Base-by-base conservation (phyloP, 176 grass and related monocot genomes). In the Coix lacrymajobi region DNA sequence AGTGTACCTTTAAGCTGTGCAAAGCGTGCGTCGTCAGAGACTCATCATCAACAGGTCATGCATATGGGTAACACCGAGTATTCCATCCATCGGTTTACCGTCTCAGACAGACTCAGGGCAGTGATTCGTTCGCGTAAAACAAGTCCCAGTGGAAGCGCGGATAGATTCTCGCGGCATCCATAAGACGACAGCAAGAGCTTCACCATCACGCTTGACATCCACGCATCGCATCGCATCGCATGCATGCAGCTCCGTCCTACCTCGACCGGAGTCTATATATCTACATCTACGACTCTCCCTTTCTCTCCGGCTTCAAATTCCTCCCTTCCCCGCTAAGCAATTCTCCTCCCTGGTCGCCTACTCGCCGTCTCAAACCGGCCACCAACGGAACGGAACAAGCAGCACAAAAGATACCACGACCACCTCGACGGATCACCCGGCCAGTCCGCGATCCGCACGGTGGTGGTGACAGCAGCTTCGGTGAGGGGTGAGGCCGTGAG, bases 291-390 rank as follows among this genome's bases (percentile, higher is more conserved):
- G 3, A 7, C 38, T n/a, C 39, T 10, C 66, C 43, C 76, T 78
- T 48, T 20, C 45, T 26, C n/a, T 7, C 40, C 63, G n/a, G 0
- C 52, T 71, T 60, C n/a, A 85, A 82, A 88, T 85, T 87, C 89
- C 76, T 91, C 77, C 52, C 90, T 92, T 92, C 43, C 36, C 56
- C 19, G 69, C 87, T 86, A 89, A 86, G 86, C 69, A 29, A 86
- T 70, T 78, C 62, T 79, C 90, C 79, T 87, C 77, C 64, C 19
- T 57, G 10, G 4, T 19, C 22, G 12, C 14, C 16, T 75, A n/a
- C 17, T 16, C 52, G 4, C 52, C 74, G 8, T 26, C 73, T 58
- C 51, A n/a, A 20, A 36, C 43, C 44, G 15, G 4, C 45, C 0
- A 2, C 13, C 25, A 52, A 38, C 7, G 10, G 56, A 7, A 24